Base-by-base conservation (phyloP, 371 early-diverging fungal genomes). In the Mucor indicus region DNA sequence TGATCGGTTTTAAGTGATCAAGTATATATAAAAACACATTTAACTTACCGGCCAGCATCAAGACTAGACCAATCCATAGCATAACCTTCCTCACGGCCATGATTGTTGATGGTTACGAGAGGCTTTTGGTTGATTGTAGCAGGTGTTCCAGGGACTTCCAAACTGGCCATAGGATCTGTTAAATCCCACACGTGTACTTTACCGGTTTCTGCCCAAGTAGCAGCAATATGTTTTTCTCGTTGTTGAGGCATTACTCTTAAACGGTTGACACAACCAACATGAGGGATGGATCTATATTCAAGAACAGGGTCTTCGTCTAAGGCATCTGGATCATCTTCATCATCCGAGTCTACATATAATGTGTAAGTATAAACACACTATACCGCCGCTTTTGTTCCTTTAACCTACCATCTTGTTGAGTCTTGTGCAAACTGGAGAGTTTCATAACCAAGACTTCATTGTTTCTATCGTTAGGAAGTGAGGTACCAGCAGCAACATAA, bases 131-230 rank as follows among this genome's bases (percentile, higher is more conserved):
- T 67, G 17, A 82, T 64, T 3, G 89, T 83, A 7, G 86, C 62
- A 25, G 79, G 43, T 8, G 75, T 49, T 7, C 95, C 94, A 13
- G 93, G 90, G 4, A 77, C 81, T 56, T 96, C 93, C 43, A 98
- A 64, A 24, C 90, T 69, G 15, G 70, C 75, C 39, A 93, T 75
- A 37, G 84, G 74, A 44, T 81, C 73, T 17, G 87, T 67, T 38
- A 95, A 58, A 64, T 98, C 92, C 79, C 83, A 96, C 44, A 98
- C 79, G 58, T 93, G 85, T 9, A 97, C 97, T 58, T 91, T 87
- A 35, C 97, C 96, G 10, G 85, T 89, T 37, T 98, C 98, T 6
- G 94, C 68, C 97, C 96, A 96, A 3, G 96, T 86, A 10, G 98
- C 91, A 4, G 89, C 90, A 62, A 96, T 78, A 38, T 70, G 75